Percentiles rank a stretch among this genome's conserved stretches.
Conservation (phyloP, 1,139 yeast species). For the Pneumocystis oryctolagi region DNA sequence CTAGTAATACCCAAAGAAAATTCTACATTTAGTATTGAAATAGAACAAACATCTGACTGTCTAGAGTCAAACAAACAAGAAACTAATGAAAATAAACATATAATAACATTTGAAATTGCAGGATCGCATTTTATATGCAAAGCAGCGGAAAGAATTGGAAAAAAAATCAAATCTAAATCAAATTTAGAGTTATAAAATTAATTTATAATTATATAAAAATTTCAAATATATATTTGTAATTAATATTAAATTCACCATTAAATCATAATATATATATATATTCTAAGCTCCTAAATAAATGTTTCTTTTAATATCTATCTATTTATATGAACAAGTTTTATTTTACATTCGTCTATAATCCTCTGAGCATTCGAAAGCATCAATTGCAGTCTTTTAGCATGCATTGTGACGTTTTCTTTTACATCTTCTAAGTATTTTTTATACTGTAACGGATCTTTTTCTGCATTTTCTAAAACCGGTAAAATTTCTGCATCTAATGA, state of each 20-base stretch:
- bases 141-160: conserved; percentile 67
- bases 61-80: background rate
- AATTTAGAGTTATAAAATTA: conserved; percentile 9
- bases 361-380: background rate
- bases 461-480: background rate
- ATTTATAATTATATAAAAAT: background rate
- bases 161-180: conserved; percentile 47
- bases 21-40: conserved; percentile 16
- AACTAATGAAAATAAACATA: conserved; percentile 17
- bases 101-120: conserved; percentile 45
- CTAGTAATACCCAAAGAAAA: conserved; percentile 15
- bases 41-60: conserved; percentile 6
- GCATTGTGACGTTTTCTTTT: background rate
- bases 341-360: background rate
- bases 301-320: background rate
- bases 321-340: background rate
- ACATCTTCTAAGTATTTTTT: background rate
- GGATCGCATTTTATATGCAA: conserved; percentile 71
- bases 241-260: too few species aligned
- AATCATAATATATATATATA: too few species aligned
- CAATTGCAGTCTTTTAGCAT: background rate
- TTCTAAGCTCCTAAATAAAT: background rate
- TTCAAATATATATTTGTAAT: background rate
- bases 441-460: background rate
- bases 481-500: background rate